Base-by-base conservation (phyloP, 225 moss, liverwort and hornwort genomes). In the Physcomitrellopsis africana region DNA sequence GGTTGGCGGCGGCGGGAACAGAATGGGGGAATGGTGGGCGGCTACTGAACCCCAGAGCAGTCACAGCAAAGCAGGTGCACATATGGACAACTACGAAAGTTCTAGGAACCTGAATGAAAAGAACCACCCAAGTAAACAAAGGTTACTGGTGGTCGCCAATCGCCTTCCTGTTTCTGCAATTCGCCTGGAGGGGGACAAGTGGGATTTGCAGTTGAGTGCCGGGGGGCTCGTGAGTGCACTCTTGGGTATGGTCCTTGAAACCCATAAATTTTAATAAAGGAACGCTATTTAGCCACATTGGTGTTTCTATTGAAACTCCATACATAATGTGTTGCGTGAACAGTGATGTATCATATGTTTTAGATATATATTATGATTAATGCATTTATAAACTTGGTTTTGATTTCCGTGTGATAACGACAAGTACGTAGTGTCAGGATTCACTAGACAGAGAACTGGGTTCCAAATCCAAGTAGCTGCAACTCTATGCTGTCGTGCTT, bases 221-320 rank as follows among this genome's bases (percentile, higher is more conserved):
- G 97, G 97, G 1, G 97, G 97, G 48, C 97, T 97, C 13, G 97
- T 97, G 55, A 97, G 97, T 72, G 97, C 97, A 53, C 90, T 97
- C 45, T 83, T 97, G 81, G 97, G 97, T 86, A 90, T 59, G 87
- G 60, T 71, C 77, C 74, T 24, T 76, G 77, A 67, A 69, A 70
- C 79, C 18, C 65, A 8, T 43, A 24, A 29, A 16, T 73, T n/a
- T 72, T 57, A 68, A 20, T 10, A 15, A 15, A n/a, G n/a, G 49
- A 73, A 64, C 59, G 59, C 58, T 62, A 22, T 15, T 37, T 54
- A 45, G 37, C 61, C 62, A 61, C 80, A 27, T 77, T 77, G 42
- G 42, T 11, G 66, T 70, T 48, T 65, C 29, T 69, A 43, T 66
- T 60, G 20, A 13, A 12, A 80, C 11, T 77, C 60, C 56, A 74